Evolutionary conservation across 176 grass and related monocot genomes (phyloP), one percentile per base, ranked within the genome.

Genomic region (Raddia guianensis): DNA sequence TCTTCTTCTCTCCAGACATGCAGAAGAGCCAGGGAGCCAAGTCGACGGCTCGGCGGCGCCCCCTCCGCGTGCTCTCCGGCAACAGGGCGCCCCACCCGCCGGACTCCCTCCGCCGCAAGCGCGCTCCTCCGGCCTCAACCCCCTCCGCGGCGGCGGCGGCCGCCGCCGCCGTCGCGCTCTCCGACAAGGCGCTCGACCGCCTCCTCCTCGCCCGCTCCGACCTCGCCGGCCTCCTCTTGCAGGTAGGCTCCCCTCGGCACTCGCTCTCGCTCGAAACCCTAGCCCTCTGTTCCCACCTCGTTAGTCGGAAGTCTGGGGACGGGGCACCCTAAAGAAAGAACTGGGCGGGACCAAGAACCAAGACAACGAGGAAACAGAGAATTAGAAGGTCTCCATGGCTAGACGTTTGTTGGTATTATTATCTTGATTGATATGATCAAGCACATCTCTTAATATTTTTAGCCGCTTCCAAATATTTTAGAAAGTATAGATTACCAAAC

Each of bases 131-230:
- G 15, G 44, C 42, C 5, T 50, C 57, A 7, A 11, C 72, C 19
- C 81, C 44, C 7, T 9, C 61, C 18, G n/a, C 42, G 5, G 42
- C 69, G 6, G 4, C 61, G 16, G 50, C 69, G 6, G 4, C 61
- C 12, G 50, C 74, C 10, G 73, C 68, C 5, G 16, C 74, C 66
- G 19, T 68, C 20, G 74, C 66, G 56, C 49, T 15, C 14, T 52
- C 49, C 33, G 86, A 89, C 58, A 68, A 73, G 45, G 81, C 73
- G 11, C 67, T 94, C 18, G 81, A 94, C 56, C 81, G 81, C 54
- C 92, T 94, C 69, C 81, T 94, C 45, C 15, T 87, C 32, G 73
- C 75, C 57, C 87, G 89, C 55, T 82, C 84, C 52, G 46, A 73
- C 44, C 86, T 94, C 44, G 58, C 63, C 6, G 75, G 64, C 62